These are phyloP conservation scores for Phialophora macrospora DNA, from an alignment of 2,329 filamentous ascomycete species.

Conservation along the genomic window DNA sequence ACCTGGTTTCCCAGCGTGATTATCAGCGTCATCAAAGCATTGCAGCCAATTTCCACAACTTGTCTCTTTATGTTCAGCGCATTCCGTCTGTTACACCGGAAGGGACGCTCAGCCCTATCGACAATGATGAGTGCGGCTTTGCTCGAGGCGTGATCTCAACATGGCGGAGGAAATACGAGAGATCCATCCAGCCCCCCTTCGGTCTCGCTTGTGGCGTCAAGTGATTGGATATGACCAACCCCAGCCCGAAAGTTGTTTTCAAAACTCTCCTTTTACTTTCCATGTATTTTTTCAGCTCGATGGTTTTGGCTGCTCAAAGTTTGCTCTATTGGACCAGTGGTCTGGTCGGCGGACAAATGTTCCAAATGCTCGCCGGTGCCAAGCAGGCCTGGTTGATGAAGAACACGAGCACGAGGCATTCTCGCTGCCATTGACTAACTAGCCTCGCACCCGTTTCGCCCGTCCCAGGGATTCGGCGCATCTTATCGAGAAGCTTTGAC, in stretches of 20 bases:
- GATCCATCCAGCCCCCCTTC: conserved; percentile 2
- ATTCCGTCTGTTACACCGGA: background rate
- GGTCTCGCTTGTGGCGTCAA: background rate
- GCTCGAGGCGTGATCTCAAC: background rate
- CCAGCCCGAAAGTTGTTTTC: conserved; percentile 1
- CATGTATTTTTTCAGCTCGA: conserved; percentile 2
- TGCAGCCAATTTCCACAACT: background rate
- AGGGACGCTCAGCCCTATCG: background rate
- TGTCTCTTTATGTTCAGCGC: background rate
- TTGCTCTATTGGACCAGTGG: background rate
- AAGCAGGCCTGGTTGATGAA: background rate
- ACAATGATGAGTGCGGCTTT: background rate
- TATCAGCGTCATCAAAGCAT: background rate
- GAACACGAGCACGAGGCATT: conserved; percentile 1
- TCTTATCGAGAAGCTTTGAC: conserved; percentile 1
- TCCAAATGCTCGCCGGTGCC: background rate
- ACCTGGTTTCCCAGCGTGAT: background rate
- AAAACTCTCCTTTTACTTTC: background rate
- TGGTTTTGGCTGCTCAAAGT: background rate
- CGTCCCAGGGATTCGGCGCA: background rate
- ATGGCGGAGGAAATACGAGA: background rate
- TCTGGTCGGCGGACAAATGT: background rate
- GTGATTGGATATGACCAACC: background rate
- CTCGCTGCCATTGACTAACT: background rate
- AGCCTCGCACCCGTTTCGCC: background rate